Base-by-base conservation (phyloP, 257 asterid genomes). In the Fraxinus pennsylvanica region DNA sequence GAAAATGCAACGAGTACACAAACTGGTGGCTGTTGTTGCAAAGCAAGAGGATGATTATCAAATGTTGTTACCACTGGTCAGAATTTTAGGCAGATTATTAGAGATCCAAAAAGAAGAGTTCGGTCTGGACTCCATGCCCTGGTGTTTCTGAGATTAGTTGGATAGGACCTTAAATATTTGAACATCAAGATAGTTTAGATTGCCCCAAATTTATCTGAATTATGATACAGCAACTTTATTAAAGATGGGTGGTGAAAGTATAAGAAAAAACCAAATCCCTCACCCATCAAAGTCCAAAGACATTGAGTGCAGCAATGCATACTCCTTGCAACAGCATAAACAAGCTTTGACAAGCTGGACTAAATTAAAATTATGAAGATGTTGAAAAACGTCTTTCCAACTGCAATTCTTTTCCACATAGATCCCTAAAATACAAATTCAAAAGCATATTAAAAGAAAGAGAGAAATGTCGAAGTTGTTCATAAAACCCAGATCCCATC, bases 401-500 rank as follows among this genome's bases (percentile, higher is more conserved):
- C 63, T 76, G 78, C 10, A 45, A 63, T 66, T 61, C 52, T 15
- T 72, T 76, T 72, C 63, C 81, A 76, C 71, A 69, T 50, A 72
- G 33, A 67, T 59, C n/a, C 76, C 69, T 73, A 76, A 73, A 72
- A 71, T 68, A 52, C 73, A 66, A 43, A 57, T 45, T 71, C 78
- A 39, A 52, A 67, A 54, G 47, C 78, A 80, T 43, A 78, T 71
- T 66, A 27, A 47, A n/a, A 57, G 7, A 25, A 61, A 39, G 29
- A 43, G 76, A 76, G n/a, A 59, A 39, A 80, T 36, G 45, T 54
- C 43, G 41, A 45, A 82, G 71, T 77, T 50, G 81, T 70, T 73
- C 79, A 81, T 73, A 63, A 80, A 71, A 77, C 15, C 74, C 72
- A 83, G 50, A 74, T 78, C 79, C 74, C 74, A 71, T 72, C 82